Conservation (phyloP, 2,329 filamentous ascomycete genomes). For the Lachnellula subtilissima region DNA sequence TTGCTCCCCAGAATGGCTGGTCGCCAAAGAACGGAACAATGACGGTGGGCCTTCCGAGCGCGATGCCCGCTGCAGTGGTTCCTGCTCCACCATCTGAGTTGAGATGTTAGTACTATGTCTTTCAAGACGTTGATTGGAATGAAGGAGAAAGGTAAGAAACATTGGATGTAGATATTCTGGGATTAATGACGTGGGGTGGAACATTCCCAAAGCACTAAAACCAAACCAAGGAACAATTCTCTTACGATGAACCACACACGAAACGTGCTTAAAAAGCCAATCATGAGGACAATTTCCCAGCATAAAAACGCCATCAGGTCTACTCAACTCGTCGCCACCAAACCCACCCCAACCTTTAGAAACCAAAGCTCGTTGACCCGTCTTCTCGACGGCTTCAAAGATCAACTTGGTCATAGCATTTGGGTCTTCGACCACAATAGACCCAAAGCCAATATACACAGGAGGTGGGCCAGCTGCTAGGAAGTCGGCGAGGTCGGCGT, state of each 20-base stretch:
- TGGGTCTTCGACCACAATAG: neutral
- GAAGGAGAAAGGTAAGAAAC: no score
- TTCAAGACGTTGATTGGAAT: neutral
- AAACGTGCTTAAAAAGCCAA: slow-evolving; percentile 64
- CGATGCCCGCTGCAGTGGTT: slow-evolving; percentile 66
- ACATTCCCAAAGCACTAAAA: no score
- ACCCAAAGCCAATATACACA: neutral
- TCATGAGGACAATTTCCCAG: slow-evolving; percentile 69
- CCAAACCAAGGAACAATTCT: no score
- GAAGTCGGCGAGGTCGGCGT: neutral
- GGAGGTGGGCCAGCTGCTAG: neutral
- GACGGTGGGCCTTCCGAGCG: slow-evolving; percentile 65
- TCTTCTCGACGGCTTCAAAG: neutral
- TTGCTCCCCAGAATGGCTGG: slow-evolving; percentile 73
- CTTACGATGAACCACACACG: slow-evolving; percentile 56
- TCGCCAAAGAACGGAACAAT: slow-evolving; percentile 74
- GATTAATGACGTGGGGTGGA: no score
- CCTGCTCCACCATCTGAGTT: slow-evolving; percentile 55
- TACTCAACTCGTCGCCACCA: slow-evolving; percentile 51
- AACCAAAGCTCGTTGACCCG: neutral
- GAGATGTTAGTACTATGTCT: neutral
- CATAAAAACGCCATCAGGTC: slow-evolving; percentile 61
- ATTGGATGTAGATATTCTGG: no score
- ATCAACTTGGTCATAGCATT: neutral
- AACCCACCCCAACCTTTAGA: slow-evolving; percentile 42